These are phyloP conservation scores for Globisporangium paroecandrum DNA, from an alignment of 352 stramenopile genomes.

Conservation along the genomic window DNA sequence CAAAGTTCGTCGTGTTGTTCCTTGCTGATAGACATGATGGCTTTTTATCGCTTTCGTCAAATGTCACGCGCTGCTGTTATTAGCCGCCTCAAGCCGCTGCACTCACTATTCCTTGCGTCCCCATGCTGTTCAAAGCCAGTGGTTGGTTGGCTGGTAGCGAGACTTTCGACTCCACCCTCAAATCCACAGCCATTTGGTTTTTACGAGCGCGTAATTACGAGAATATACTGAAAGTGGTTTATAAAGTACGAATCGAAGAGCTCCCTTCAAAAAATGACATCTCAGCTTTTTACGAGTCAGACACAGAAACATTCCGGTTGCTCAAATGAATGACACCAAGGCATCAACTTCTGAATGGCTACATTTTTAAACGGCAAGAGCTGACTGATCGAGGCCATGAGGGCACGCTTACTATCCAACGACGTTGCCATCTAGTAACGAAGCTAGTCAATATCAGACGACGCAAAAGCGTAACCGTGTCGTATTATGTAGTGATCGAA, in stretches of 20 bases:
- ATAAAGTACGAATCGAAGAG: slow-evolving; percentile 2
- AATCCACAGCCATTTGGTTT: not conserved
- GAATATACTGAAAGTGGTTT: not conserved
- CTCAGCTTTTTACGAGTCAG: not conserved
- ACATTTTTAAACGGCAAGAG: not conserved
- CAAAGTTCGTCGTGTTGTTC: slow-evolving; percentile 85
- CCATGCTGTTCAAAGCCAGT: slow-evolving; percentile 7
- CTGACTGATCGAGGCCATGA: not conserved
- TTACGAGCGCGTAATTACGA: slow-evolving; percentile 12
- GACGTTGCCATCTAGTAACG: not conserved
- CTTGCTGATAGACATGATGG: slow-evolving; percentile 79
- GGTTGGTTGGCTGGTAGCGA: slow-evolving; percentile 19
- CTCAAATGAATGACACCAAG: not conserved
- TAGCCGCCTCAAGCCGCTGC: slow-evolving; percentile 6
- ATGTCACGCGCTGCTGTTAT: slow-evolving; percentile 24
- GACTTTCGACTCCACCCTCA: slow-evolving; percentile 7
- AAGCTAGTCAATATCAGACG: not conserved
- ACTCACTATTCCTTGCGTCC: slow-evolving; percentile 4
- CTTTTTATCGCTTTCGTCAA: slow-evolving; percentile 49
- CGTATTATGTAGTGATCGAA: not conserved
- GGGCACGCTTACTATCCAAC: not conserved
- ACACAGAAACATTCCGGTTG: not conserved
- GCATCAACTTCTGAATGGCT: not conserved
- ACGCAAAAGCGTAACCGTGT: not conserved
- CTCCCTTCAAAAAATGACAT: slow-evolving; percentile 3